These are phyloP conservation scores for Globisporangium solare DNA, from an alignment of 352 stramenopile genomes.

Conservation along the genomic window DNA sequence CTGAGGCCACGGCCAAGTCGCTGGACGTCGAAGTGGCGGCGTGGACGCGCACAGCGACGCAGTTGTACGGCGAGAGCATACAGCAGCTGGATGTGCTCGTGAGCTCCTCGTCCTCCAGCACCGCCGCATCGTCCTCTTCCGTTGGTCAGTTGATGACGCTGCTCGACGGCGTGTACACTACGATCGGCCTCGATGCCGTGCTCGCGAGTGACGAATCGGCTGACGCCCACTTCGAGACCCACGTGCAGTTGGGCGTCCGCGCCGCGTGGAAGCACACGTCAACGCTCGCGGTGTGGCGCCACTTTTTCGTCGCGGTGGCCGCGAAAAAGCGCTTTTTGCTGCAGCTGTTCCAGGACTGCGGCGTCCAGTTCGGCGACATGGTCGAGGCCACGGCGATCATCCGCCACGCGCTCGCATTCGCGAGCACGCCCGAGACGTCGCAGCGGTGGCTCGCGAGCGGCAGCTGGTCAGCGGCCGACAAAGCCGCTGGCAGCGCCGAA, in stretches of 20 bases:
- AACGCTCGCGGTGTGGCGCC: constrained; percentile 34
- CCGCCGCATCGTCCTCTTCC: constrained; percentile 3
- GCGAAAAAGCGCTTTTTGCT: constrained; percentile 72
- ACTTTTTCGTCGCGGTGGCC: constrained; percentile 42
- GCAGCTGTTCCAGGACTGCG: constrained; percentile 63
- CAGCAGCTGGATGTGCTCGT: constrained; percentile 26
- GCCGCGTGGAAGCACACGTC: too few relatives aligned
- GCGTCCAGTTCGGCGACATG: constrained; percentile 67
- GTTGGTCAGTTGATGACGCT: constrained; percentile 30
- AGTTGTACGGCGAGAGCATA: constrained; percentile 30
- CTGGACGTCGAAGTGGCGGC: constrained; percentile 10
- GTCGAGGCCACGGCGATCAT: constrained; percentile 51
- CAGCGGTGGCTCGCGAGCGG: constrained; percentile 52
- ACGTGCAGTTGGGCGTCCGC: too few relatives aligned
- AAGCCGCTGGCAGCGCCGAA: background rate
- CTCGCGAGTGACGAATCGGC: constrained; percentile 14
- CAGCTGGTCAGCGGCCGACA: constrained; percentile 33
- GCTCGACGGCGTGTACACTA: constrained; percentile 40
- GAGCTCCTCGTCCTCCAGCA: too few relatives aligned
- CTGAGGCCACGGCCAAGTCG: constrained; percentile 12
- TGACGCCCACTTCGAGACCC: constrained; percentile 38
- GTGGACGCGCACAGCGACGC: constrained; percentile 30
- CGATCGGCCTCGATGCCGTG: constrained; percentile 21
- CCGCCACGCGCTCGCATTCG: constrained; percentile 50
- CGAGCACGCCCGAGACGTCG: constrained; percentile 28